Base-by-base conservation (phyloP, 2,329 filamentous ascomycete genomes). In the Fusarium sp. region DNA sequence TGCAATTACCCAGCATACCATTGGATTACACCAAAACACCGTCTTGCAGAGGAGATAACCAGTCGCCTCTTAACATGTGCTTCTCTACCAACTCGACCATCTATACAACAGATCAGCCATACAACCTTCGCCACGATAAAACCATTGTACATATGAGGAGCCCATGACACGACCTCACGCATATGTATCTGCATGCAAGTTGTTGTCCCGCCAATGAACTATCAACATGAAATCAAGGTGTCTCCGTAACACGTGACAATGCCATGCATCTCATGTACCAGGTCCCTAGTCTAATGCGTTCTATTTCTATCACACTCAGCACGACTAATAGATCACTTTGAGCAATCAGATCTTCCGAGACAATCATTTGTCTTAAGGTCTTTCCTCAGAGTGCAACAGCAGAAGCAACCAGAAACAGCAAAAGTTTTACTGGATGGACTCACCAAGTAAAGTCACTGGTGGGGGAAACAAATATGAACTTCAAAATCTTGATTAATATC, bases 401-500 rank as follows among this genome's bases (percentile, higher is more conserved):
- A 50, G 28, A 47, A 64, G 39, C 30, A 54, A 44, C 6, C 35
- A 70, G 51, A 70, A 24, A 59, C 66, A 50, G 9, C 38, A 20
- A 17, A 32, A 24, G 59, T 70, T 70, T 58, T 48, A 51, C 32
- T 28, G 28, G 15, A 39, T 38, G 17, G 35, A 39, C 36, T 45
- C 32, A 42, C n/a, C 8, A 17, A 58, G 38, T 12, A 28, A 61
- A 12, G 39, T 28, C 13, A 26, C 18, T 14, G 6, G 8, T 24
- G 6, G 8, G 6, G 44, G 13, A 20, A n/a, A 32, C 18, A 42
- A 48, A 22, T 4, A 39, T 67, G 42, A 78, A 78, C 65, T 75
- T 70, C 39, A 62, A 68, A 72, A 69, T 73, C 30, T 64, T 63
- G 44, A 71, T 77, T 63, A 77, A 69, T 76, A 65, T 77, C 76